These are phyloP conservation scores for Begonia loranthoides DNA, from an alignment of 306 rosid species.

Conservation along the genomic window DNA sequence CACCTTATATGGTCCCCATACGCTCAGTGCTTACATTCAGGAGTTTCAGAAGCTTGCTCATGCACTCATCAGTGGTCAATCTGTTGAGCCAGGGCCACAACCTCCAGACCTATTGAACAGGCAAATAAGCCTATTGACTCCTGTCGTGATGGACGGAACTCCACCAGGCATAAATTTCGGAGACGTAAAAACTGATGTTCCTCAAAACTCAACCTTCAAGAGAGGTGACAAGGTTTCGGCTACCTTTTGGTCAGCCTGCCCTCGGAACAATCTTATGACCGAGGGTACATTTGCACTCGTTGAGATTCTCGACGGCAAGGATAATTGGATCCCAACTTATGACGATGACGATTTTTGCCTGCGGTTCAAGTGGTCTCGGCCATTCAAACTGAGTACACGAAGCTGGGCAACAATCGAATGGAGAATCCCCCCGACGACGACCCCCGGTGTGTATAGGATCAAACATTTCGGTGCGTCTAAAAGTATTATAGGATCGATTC, in stretches of 20 bases:
- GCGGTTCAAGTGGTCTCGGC: slow-evolving; percentile 81
- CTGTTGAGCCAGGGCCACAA: slow-evolving; percentile 51
- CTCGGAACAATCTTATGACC: slow-evolving; percentile 83
- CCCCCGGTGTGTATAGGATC: slow-evolving; percentile 62
- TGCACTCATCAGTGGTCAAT: slow-evolving; percentile 26
- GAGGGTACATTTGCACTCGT: slow-evolving; percentile 87
- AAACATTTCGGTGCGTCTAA: slow-evolving; percentile 83
- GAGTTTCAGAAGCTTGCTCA: slow-evolving; percentile 80
- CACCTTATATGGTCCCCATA: slow-evolving; percentile 82
- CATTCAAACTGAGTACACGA: slow-evolving; percentile 37
- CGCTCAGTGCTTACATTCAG: slow-evolving; percentile 71
- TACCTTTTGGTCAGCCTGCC: slow-evolving; percentile 83
- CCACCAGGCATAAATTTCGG: slow-evolving; percentile 60
- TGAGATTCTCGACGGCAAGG: slow-evolving; percentile 45
- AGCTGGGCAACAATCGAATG: slow-evolving; percentile 79
- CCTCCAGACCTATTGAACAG: slow-evolving; percentile 66
- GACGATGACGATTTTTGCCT: slow-evolving; percentile 90
- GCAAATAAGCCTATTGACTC: slow-evolving; percentile 71
- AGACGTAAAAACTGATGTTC: slow-evolving; percentile 51
- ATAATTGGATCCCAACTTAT: slow-evolving; percentile 64
- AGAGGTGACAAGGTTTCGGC: slow-evolving; percentile 46
- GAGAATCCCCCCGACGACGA: slow-evolving; percentile 49
- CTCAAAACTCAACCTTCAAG: slow-evolving; percentile 51
- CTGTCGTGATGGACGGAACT: slow-evolving; percentile 60
- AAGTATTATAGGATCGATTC: slow-evolving; percentile 44